Conservation (phyloP, 2,329 filamentous ascomycete genomes). For the Trichoderma sp. region DNA sequence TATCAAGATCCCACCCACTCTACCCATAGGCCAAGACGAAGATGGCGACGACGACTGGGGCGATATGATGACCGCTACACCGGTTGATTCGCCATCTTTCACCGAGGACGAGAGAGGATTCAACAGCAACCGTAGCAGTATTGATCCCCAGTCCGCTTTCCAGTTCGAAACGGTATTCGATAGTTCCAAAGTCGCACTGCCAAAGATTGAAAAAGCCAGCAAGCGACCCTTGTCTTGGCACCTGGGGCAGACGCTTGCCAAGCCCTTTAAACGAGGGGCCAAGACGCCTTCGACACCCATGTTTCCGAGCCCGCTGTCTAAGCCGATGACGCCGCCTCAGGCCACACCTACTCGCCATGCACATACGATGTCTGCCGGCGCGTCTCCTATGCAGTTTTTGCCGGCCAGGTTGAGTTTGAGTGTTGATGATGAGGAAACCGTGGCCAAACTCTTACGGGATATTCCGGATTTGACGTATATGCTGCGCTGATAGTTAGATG, state of each 20-base stretch:
- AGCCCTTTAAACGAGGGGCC: slow-evolving; percentile 7
- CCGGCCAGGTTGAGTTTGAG: not conserved
- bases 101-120: not conserved
- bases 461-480: slow-evolving; percentile 51
- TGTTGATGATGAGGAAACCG: slow-evolving; percentile 37
- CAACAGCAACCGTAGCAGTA: slow-evolving; percentile 2
- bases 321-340: slow-evolving; percentile 1
- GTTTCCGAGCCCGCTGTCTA: slow-evolving; percentile 7
- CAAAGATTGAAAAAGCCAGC: slow-evolving; percentile 1
- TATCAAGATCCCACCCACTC: slow-evolving; percentile 2
- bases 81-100: slow-evolving; percentile 26
- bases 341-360: not conserved
- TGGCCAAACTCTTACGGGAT: slow-evolving; percentile 40
- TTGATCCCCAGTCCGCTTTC: not conserved
- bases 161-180: slow-evolving; percentile 12
- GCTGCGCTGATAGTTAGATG: slow-evolving; percentile 38
- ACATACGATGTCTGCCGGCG: not conserved
- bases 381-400: not conserved
- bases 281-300: slow-evolving; percentile 14
- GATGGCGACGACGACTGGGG: slow-evolving; percentile 60
- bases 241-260: slow-evolving; percentile 2
- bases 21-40: not conserved
- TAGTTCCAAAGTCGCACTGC: not conserved
- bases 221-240: slow-evolving; percentile 9
- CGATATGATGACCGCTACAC: slow-evolving; percentile 53